A percentile compares a stretch with the other conserved stretches of the same genome.
phyloP scores from a whole-genome alignment of 495 filamentous ascomycete genomes.

The Talaromyces liani region DNA sequence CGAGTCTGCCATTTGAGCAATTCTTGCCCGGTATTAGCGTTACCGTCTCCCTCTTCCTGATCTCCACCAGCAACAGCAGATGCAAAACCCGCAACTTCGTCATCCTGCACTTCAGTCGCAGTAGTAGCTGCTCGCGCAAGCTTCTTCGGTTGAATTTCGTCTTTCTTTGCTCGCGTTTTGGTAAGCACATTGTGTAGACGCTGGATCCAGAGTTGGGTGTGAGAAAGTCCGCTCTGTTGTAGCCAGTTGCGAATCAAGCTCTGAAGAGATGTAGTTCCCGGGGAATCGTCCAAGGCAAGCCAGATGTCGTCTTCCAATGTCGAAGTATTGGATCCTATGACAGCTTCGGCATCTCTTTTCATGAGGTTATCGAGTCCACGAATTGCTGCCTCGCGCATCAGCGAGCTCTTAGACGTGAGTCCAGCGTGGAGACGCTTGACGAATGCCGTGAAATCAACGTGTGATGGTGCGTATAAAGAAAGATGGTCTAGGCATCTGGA shows the following conservation, averaged over 20 bases:
- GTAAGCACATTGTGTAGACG: conserved; percentile 84
- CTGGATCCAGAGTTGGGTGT: conserved; percentile 76
- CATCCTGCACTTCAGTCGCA: conserved; percentile 76
- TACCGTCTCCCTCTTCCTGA: conserved; percentile 51
- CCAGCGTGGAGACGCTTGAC: conserved; percentile 74
- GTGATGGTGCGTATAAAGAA: conserved; percentile 80
- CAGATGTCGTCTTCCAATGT: conserved; percentile 88
- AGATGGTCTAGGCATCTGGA: conserved; percentile 84
- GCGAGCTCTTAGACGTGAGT: conserved; percentile 55
- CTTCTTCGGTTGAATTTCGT: conserved; percentile 39
- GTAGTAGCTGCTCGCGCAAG: conserved; percentile 42
- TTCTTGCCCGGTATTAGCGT: conserved; percentile 68
- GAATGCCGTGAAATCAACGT: conserved; percentile 76
- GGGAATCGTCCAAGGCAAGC: conserved; percentile 72
- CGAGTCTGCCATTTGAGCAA: conserved; percentile 92
- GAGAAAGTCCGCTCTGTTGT: conserved; percentile 70
- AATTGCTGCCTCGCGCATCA: conserved; percentile 71
- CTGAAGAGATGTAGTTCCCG: conserved; percentile 65
- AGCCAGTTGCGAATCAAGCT: conserved; percentile 89
- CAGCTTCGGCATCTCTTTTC: conserved; percentile 78
- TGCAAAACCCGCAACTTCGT: conserved; percentile 94
- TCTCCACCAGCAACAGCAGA: conserved; percentile 56
- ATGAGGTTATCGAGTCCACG: conserved; percentile 90
- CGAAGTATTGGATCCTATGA: conserved; percentile 62
- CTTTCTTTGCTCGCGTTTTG: conserved; percentile 62